These are phyloP conservation scores for Pseudogymnoascus sp. DNA, from an alignment of 2,329 filamentous ascomycete species.

Conservation along the genomic window DNA sequence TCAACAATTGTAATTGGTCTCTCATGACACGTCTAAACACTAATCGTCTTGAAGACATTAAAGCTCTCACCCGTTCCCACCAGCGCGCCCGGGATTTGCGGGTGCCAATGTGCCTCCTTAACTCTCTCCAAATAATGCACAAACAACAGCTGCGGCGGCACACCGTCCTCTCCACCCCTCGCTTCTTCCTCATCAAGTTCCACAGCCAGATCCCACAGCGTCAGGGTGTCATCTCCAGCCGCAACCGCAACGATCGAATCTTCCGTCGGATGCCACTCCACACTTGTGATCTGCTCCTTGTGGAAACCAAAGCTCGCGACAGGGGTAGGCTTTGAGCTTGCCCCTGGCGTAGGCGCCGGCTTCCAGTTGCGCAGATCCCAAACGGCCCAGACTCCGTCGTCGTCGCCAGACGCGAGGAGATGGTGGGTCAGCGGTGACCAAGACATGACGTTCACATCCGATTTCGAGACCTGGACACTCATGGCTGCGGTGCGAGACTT, in stretches of 20 bases:
- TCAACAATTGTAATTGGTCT: background rate
- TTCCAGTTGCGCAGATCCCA: constrained; percentile 98
- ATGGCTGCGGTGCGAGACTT: constrained; percentile 86
- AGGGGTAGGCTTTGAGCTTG: constrained; percentile 54
- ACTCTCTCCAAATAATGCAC: constrained; percentile 93
- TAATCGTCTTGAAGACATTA: constrained; percentile 77
- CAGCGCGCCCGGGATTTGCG: constrained; percentile 82
- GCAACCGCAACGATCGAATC: constrained; percentile 92
- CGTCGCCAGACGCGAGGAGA: constrained; percentile 83
- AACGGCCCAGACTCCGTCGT: constrained; percentile 89
- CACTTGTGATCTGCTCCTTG: constrained; percentile 88
- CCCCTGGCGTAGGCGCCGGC: constrained; percentile 43
- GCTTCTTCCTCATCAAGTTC: constrained; percentile 96
- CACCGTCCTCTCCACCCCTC: constrained; percentile 74
- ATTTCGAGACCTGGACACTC: constrained; percentile 71
- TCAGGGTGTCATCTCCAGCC: constrained; percentile 87
- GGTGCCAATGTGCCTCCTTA: constrained; percentile 97
- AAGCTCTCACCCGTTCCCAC: constrained; percentile 88
- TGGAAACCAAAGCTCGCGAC: constrained; percentile 95
- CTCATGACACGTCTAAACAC: constrained; percentile 48
- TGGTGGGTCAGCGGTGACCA: constrained; percentile 88
- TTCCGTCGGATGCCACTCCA: constrained; percentile 97
- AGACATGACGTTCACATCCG: constrained; percentile 92
- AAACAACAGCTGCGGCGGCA: constrained; percentile 90
- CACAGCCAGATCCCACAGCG: constrained; percentile 92